Percentiles rank a stretch among this genome's conserved stretches.
phyloP scores from a whole-genome alignment of 2,329 filamentous ascomycete species.

The Phyllosticta citrichinensis region DNA sequence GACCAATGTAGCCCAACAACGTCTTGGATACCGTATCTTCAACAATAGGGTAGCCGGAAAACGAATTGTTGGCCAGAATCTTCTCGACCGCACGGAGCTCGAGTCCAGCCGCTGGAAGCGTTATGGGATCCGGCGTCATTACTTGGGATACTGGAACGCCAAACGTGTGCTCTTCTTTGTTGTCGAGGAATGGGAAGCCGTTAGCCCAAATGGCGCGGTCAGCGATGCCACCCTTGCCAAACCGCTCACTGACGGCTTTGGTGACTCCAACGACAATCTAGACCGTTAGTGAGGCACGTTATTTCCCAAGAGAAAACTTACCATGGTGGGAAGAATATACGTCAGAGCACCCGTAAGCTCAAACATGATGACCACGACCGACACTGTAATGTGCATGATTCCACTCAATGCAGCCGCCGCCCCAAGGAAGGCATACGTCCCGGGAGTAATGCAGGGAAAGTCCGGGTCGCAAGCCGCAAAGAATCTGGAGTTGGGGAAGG shows the following conservation, averaged over 20 bases:
- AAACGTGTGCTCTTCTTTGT: constrained; percentile 95
- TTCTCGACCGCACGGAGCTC: constrained; percentile 67
- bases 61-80: constrained; percentile 66
- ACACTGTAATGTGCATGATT: constrained; percentile 97
- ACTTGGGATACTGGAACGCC: constrained; percentile 85
- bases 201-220: constrained; percentile 99
- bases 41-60: constrained; percentile 88
- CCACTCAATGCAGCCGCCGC: constrained; percentile 85
- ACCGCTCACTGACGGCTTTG: constrained; percentile 81
- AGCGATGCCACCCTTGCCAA: constrained; percentile 93
- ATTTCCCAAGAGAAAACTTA: constrained; percentile 19
- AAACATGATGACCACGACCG: constrained; percentile 98
- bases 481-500: constrained; percentile 71
- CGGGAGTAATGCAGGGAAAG: constrained; percentile 90
- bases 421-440: constrained; percentile 91
- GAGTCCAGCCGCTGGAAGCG: constrained; percentile 64
- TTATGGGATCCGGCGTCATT: constrained; percentile 70
- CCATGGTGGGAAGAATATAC: constrained; percentile 95
- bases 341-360: constrained; percentile 94
- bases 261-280: constrained; percentile 91
- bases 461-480: constrained; percentile 86
- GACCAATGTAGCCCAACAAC: constrained; percentile 83
- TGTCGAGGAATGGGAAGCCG: constrained; percentile 92
- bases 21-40: constrained; percentile 61
- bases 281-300: not conserved